These are phyloP conservation scores for Dryas integrifolia DNA, from an alignment of 331 rosid species.

Conservation along the genomic window DNA sequence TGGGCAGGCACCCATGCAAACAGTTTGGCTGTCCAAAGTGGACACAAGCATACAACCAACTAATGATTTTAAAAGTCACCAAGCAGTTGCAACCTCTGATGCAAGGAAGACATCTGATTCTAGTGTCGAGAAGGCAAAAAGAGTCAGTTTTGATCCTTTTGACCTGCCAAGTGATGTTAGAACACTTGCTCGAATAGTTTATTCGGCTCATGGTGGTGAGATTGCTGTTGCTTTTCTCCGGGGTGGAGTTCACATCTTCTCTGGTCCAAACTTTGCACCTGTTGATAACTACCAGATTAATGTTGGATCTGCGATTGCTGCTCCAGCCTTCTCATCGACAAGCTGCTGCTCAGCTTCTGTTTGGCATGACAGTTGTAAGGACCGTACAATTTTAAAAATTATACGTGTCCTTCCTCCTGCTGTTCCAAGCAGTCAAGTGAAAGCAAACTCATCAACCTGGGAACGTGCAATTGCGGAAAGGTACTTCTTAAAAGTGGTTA, in stretches of 20 bases:
- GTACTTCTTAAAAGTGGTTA: slow-evolving; percentile 34
- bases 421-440: slow-evolving; percentile 61
- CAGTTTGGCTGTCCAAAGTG: slow-evolving; percentile 91
- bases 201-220: slow-evolving; percentile 97
- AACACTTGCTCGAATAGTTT: slow-evolving; percentile 85
- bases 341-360: slow-evolving; percentile 96
- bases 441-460: slow-evolving; percentile 68
- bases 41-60: slow-evolving; percentile 82
- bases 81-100: slow-evolving; percentile 50
- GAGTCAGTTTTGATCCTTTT: slow-evolving; percentile 74
- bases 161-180: slow-evolving; percentile 97
- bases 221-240: slow-evolving; percentile 87
- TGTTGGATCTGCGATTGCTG: slow-evolving; percentile 90
- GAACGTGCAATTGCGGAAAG: slow-evolving; percentile 97
- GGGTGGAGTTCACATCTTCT: slow-evolving; percentile 87
- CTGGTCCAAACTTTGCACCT: slow-evolving; percentile 74
- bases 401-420: slow-evolving; percentile 94
- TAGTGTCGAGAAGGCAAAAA: slow-evolving; percentile 49
- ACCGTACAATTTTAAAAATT: slow-evolving; percentile 68
- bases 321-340: slow-evolving; percentile 93
- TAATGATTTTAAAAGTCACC: slow-evolving; percentile 70
- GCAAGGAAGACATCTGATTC: slow-evolving; percentile 46
- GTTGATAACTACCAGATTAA: slow-evolving; percentile 84
- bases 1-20: slow-evolving; percentile 90
- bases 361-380: slow-evolving; percentile 85